A percentile compares a stretch with the other conserved stretches of the same genome.
These are phyloP conservation scores for Salicornia ramosissima DNA, from an alignment of 148 eudicot genomes.

Conservation along the genomic window DNA sequence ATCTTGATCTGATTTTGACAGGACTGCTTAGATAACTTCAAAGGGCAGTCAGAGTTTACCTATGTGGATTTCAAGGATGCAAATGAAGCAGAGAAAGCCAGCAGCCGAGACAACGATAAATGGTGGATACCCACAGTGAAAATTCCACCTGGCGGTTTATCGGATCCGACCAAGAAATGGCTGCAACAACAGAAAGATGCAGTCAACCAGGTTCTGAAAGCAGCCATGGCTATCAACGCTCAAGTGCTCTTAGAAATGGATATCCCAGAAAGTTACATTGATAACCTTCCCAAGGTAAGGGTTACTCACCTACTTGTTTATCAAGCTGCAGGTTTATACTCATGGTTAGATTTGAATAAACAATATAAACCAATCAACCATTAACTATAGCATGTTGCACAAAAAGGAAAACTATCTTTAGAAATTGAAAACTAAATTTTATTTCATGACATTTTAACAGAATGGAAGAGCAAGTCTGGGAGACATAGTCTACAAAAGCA, in stretches of 20 bases:
- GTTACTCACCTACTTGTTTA: not conserved
- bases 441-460: conserved; percentile 27
- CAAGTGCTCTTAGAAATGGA: conserved; percentile 81
- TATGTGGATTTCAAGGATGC: conserved; percentile 59
- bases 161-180: conserved; percentile 58
- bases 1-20: conserved; percentile 27
- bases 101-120: conserved; percentile 44
- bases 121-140: conserved; percentile 91
- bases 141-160: conserved; percentile 63
- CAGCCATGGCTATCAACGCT: conserved; percentile 92
- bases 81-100: conserved; percentile 50
- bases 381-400: too few species aligned
- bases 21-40: conserved; percentile 76
- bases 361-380: too few species aligned
- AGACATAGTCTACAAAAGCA: conserved; percentile 62
- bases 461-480: conserved; percentile 87
- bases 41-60: conserved; percentile 50
- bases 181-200: conserved; percentile 70
- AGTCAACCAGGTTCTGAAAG: conserved; percentile 83
- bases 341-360: too few species aligned
- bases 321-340: not conserved
- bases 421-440: not conserved
- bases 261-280: conserved; percentile 74
- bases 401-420: not conserved
- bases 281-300: conserved; percentile 73